Evolutionary conservation across 176 grass and related monocot genomes (phyloP), one percentile per base, ranked within the genome.

Genomic region (Avena eriantha): DNA sequence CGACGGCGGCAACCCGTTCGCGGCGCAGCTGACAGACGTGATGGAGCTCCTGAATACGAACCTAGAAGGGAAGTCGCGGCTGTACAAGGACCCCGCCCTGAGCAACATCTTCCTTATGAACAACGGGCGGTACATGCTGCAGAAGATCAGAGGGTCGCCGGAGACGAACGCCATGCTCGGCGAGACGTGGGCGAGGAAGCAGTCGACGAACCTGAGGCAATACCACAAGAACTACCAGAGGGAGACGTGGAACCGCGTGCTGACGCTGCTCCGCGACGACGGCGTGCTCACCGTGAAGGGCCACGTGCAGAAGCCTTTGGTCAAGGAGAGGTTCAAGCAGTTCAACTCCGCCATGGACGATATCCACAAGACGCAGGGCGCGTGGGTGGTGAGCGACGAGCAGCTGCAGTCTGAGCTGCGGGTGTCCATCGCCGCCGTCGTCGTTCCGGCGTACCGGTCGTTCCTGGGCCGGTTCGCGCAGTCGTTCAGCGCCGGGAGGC

Each of bases 211-310:
- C 61, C 85, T 94, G 56, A 59, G 94, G 86, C 92, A 99, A 76
- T 93, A 96, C 65, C 94, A 99, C 90, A 99, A 99, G 89, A 99
- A 91, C 85, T 99, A 99, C 90, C 97, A 99, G 93, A 73, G 97
- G 34, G 94, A 99, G 80, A 94, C 97, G 24, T 99, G 97, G 97
- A 91, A 83, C 66, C 83, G 83, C 69, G 89, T 99, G 91, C 90
- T 99, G 1, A 71, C 54, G 0, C 70, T 91, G 67, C 87, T 96
- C 63, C 90, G 83, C 4, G 94, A 99, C 71, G 94, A 93, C 24
- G 94, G 94, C 57, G 86, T 97, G 22, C 39, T 95, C 13, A 96
- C 83, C 2, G 94, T 97, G 83, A 97, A 92, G 73, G 95, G 92
- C 0, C 80, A 48, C 5, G 88, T 97, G 43, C 88, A 90, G 69